Conservation (phyloP, 2,329 filamentous ascomycete genomes). For the Stagonosporopsis chrysanthemi region DNA sequence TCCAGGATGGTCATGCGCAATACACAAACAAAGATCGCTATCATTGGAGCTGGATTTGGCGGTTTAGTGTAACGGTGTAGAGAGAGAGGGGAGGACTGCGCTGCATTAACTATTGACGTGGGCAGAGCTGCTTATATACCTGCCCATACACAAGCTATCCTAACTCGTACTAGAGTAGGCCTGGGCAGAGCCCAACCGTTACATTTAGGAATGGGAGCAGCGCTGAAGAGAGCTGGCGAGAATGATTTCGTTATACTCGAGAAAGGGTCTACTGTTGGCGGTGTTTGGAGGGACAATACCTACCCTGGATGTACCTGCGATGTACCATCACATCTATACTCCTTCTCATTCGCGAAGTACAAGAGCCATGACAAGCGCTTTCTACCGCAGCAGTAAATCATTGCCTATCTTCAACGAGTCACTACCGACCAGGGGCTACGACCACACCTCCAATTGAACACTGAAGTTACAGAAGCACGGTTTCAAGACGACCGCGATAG, state of each 20-base stretch:
- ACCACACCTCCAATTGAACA: neutral
- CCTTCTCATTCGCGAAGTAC: too few relatives aligned
- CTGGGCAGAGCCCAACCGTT: too few relatives aligned
- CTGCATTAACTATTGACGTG: too few relatives aligned
- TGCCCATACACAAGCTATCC: too few relatives aligned
- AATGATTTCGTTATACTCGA: slow-evolving; percentile 3
- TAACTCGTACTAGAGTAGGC: too few relatives aligned
- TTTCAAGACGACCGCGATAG: neutral
- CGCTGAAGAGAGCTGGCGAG: neutral
- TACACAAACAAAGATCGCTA: neutral
- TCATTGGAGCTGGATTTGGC: neutral
- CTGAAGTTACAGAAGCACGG: neutral
- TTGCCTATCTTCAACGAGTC: neutral
- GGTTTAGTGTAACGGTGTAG: too few relatives aligned
- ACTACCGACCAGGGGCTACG: neutral
- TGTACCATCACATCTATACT: too few relatives aligned
- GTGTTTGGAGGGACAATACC: slow-evolving; percentile 22
- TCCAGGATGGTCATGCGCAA: too few relatives aligned
- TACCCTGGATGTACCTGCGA: too few relatives aligned
- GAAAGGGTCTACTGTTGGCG: slow-evolving; percentile 28
- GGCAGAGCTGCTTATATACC: too few relatives aligned
- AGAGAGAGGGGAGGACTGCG: too few relatives aligned
- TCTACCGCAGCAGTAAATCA: neutral
- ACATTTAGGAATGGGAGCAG: neutral
- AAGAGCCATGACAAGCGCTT: neutral